phyloP scores from a whole-genome alignment of 2,329 filamentous ascomycete genomes.

The Aureobasidium sp. region DNA sequence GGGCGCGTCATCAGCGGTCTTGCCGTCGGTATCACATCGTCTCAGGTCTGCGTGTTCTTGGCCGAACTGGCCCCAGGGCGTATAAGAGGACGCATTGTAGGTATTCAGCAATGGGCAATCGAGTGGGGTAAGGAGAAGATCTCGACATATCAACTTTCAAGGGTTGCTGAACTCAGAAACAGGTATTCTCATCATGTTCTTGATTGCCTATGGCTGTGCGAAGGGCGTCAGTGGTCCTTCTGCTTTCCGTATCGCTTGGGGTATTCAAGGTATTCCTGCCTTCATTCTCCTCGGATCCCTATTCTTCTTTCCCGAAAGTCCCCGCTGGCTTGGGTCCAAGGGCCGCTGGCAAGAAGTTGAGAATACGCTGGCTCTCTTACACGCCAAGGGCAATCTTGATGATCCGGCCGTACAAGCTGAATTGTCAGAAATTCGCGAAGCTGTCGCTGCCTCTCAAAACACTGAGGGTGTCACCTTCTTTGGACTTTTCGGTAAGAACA shows the following conservation, averaged over 20 bases:
- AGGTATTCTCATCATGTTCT: slow-evolving; percentile 58
- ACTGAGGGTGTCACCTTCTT: slow-evolving; percentile 34
- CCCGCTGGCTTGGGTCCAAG: slow-evolving; percentile 43
- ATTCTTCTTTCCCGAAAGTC: slow-evolving; percentile 41
- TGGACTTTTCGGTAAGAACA: slow-evolving; percentile 41
- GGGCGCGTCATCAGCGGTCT: slow-evolving; percentile 79
- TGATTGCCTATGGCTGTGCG: slow-evolving; percentile 56
- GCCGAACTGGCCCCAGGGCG: slow-evolving; percentile 62
- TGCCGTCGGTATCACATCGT: slow-evolving; percentile 80
- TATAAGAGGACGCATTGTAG: slow-evolving; percentile 52
- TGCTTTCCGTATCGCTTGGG: slow-evolving; percentile 58
- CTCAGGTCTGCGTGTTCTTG: slow-evolving; percentile 89
- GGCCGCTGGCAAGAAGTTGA: slow-evolving; percentile 40
- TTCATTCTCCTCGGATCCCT: slow-evolving; percentile 39
- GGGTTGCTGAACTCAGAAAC: background rate
- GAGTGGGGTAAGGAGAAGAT: slow-evolving; percentile 42
- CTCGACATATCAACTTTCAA: background rate
- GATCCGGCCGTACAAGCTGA: slow-evolving; percentile 42
- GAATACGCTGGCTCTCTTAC: slow-evolving; percentile 37
- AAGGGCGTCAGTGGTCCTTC: slow-evolving; percentile 44
- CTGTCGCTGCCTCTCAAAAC: slow-evolving; percentile 34
- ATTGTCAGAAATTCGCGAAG: slow-evolving; percentile 38
- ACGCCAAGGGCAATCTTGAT: slow-evolving; percentile 37
- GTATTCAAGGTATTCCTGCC: slow-evolving; percentile 40
- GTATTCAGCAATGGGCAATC: slow-evolving; percentile 63